Base-by-base conservation (phyloP, 495 filamentous ascomycete genomes). In the Penicillium tannophilum region DNA sequence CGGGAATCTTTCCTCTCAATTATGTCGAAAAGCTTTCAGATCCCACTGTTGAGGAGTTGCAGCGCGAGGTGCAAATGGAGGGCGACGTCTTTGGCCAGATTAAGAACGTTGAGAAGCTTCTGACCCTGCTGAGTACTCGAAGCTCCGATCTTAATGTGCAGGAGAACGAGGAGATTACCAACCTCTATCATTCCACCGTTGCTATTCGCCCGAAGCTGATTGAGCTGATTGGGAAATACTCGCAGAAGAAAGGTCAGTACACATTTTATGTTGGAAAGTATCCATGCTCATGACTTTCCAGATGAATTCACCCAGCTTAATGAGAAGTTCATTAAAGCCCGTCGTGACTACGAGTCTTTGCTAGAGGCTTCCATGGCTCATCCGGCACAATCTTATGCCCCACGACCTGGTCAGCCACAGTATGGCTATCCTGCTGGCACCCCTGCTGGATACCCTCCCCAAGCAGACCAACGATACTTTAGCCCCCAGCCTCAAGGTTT, bases 271-370 rank as follows among this genome's bases (percentile, higher is more conserved):
- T 8, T n/a, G 6, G n/a, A n/a, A 52, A 23, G 31, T 46, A 54
- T 11, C 14, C 4, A 55, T 57, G 43, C 68, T 74, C 17, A 77
- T 42, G 31, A 17, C 11, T 31, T 16, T 52, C 9, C 61, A 97
- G 92, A 98, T 75, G 94, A 98, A 68, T 97, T 98, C 68, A 96
- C 93, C 3, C 92, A 96, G 66, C 83, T 98, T 43, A 98, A 98
- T 69, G 94, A 98, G 65, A 98, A 98, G 72, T 98, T 98, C 73
- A 98, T 98, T 80, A 98, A 98, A 75, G 94, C 94, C 11, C 86
- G 94, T 56, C 84, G 93, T 63, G 94, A 98, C 70, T 98, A 98
- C 72, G 94, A 98, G 73, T 86, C 90, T 28, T 81, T 98, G n/a
- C 79, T 98, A 36, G 94, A 98, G 72, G 88, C 90, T 24, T 97